Base-by-base conservation (phyloP, 2,329 filamentous ascomycete species). In the Fusarium sulawesiense region DNA sequence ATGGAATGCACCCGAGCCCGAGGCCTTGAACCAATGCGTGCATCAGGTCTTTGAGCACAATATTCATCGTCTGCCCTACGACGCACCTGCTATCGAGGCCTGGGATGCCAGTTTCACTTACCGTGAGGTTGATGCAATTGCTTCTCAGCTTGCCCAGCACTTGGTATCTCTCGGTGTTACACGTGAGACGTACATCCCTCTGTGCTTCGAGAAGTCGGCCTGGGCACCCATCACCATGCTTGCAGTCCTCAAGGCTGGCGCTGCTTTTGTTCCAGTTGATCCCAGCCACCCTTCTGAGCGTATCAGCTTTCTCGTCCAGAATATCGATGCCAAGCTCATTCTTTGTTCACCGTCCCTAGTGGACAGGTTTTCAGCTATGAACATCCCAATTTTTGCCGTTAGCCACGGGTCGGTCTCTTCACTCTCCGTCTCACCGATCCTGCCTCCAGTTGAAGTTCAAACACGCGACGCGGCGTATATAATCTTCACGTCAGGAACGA, bases 41-140 rank as follows among this genome's bases (percentile, higher is more conserved):
- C 83, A 85, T 47, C 78, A 83, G 25, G 66, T 83, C 51, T 78
- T 85, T 42, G 76, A 78, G 5, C 73, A 79, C 12, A 81, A 80
- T 27, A 77, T 77, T 6, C 62, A 64, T 8, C 73, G 65, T 18
- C 69, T 74, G 1, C 80, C 82, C 0, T 1, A 29, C 2, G 56
- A 71, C 11, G 66, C 77, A 0, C 69, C 75, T 1, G 83, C 84
- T 2, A 77, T 85, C 18, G 73, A 80, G n/a, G 81, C 83, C 0
- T 85, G 83, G 82, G 83, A 85, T 64, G 83, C 80, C 18, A 64
- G 72, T 18, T 78, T 84, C 44, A 83, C 57, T 3, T 72, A 72
- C 34, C 2, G 4, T 1, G 78, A 85, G 21, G 73, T 85, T 0
- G 49, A 76, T 12, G 30, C 14, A 0, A 3, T 58, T 0, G 44